Percentiles rank a stretch among this genome's conserved stretches.
Evolutionary conservation across 2,329 filamentous ascomycete species (phyloP).

Genomic region (Helotiales sp.): DNA sequence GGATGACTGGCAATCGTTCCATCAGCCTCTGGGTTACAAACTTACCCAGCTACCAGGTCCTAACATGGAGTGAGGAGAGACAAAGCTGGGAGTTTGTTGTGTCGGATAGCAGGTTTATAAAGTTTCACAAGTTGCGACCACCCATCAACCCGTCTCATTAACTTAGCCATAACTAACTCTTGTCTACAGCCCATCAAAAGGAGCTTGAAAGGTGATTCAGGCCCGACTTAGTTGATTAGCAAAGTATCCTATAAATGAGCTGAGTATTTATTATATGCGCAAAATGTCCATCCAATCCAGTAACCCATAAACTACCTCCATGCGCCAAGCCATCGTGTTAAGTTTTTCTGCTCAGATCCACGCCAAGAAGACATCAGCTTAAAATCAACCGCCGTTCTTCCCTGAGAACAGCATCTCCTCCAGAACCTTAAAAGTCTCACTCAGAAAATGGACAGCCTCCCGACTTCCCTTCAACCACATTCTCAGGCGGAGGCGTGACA

Average conservation of each 20-base stretch:
- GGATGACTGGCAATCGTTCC: neutral
- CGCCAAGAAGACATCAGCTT: no score
- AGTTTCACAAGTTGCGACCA: neutral
- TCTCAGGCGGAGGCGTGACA: slow-evolving; percentile 8
- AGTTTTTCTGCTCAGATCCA: no score
- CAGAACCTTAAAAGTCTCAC: neutral
- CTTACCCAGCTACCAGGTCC: neutral
- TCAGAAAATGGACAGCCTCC: slow-evolving; percentile 21
- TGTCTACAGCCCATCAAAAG: no score
- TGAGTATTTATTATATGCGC: neutral
- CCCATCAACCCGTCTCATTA: no score
- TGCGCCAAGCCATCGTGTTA: neutral
- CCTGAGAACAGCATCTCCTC: neutral
- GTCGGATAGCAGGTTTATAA: neutral
- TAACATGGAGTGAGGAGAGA: neutral
- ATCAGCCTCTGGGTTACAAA: neutral
- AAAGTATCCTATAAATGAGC: no score
- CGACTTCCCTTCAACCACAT: neutral
- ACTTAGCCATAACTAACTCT: no score
- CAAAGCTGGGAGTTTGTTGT: neutral
- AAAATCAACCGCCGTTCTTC: neutral
- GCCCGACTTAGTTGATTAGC: no score
- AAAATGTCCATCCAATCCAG: neutral
- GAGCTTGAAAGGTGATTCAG: no score
- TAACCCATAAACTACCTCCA: neutral